phyloP scores from a whole-genome alignment of 768 basidiomycete species.

The Boletus insuetus region DNA sequence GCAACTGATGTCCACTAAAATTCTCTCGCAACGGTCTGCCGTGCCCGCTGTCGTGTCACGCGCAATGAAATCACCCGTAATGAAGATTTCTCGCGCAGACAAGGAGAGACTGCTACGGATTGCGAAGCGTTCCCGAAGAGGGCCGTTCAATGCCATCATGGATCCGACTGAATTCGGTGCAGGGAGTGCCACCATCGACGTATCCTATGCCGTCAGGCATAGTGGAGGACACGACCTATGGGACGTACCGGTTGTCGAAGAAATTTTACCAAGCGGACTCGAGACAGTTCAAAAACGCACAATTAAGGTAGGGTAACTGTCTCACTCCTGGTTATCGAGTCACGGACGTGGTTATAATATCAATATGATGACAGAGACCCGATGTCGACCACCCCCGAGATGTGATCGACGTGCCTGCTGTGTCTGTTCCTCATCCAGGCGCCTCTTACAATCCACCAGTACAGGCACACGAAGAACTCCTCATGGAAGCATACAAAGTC shows the following conservation, averaged over 20 bases:
- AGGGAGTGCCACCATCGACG: slow-evolving; percentile 61
- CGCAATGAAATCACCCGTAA: slow-evolving; percentile 22
- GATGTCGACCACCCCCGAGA: slow-evolving; percentile 43
- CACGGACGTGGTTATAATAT: not conserved
- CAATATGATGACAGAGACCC: slow-evolving; percentile 43
- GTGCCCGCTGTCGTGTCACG: slow-evolving; percentile 81
- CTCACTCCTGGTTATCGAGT: not conserved
- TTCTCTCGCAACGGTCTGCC: slow-evolving; percentile 83
- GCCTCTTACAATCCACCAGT: slow-evolving; percentile 87
- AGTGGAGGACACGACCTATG: slow-evolving; percentile 70
- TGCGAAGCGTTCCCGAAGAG: slow-evolving; percentile 66
- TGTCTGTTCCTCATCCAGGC: slow-evolving; percentile 73
- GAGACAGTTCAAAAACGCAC: slow-evolving; percentile 37
- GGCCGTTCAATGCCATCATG: slow-evolving; percentile 68
- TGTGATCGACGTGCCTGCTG: slow-evolving; percentile 60
- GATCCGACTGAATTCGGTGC: slow-evolving; percentile 66
- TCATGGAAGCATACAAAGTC: slow-evolving; percentile 61
- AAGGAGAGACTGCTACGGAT: slow-evolving; percentile 75
- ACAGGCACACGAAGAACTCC: slow-evolving; percentile 66
- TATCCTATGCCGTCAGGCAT: slow-evolving; percentile 66
- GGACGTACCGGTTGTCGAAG: slow-evolving; percentile 36
- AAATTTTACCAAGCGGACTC: slow-evolving; percentile 41
- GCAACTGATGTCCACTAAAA: slow-evolving; percentile 68
- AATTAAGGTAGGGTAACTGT: slow-evolving; percentile 48
- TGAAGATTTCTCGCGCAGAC: slow-evolving; percentile 56